A percentile compares a stretch with the other conserved stretches of the same genome.
Conservation (phyloP, 345 rosid genomes). For the Brassica cretica region DNA sequence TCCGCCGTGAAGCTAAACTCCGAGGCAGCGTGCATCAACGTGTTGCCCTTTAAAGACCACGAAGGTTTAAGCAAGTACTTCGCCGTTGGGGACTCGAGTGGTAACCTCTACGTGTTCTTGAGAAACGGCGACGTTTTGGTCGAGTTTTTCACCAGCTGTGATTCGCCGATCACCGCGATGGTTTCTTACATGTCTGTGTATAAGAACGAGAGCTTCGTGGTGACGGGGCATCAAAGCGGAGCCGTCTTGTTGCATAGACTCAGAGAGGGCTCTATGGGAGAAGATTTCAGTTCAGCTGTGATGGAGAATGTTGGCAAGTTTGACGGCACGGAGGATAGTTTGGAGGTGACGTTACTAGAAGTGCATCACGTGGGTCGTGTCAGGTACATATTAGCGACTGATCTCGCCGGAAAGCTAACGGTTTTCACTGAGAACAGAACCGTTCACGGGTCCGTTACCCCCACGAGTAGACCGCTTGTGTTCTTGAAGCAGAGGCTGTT, state of each 20-base stretch:
- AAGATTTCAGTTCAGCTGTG: constrained; percentile 56
- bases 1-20: constrained; percentile 83
- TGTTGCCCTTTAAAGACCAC: constrained; percentile 75
- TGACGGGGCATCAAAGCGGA: constrained; percentile 80
- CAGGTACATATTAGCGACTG: constrained; percentile 66
- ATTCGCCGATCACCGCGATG: constrained; percentile 72
- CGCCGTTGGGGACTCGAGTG: constrained; percentile 83
- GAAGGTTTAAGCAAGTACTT: constrained; percentile 87
- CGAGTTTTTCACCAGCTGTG: constrained; percentile 53
- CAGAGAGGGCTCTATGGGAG: constrained; percentile 58
- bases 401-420: constrained; percentile 60
- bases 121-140: constrained; percentile 80
- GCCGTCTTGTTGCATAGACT: constrained; percentile 64
- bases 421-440: constrained; percentile 74
- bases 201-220: constrained; percentile 76
- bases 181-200: constrained; percentile 67
- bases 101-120: constrained; percentile 66
- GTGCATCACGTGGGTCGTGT: constrained; percentile 88
- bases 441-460: constrained; percentile 66
- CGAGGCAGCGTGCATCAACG: constrained; percentile 62
- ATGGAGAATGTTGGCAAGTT: constrained; percentile 64
- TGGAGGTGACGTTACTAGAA: constrained; percentile 61
- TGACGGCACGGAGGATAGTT: constrained; percentile 39
- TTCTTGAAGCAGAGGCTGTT: constrained; percentile 90
- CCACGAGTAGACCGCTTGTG: constrained; percentile 65